Conservation (phyloP, 257 asterid species). For the Ehretia macrophylla region DNA sequence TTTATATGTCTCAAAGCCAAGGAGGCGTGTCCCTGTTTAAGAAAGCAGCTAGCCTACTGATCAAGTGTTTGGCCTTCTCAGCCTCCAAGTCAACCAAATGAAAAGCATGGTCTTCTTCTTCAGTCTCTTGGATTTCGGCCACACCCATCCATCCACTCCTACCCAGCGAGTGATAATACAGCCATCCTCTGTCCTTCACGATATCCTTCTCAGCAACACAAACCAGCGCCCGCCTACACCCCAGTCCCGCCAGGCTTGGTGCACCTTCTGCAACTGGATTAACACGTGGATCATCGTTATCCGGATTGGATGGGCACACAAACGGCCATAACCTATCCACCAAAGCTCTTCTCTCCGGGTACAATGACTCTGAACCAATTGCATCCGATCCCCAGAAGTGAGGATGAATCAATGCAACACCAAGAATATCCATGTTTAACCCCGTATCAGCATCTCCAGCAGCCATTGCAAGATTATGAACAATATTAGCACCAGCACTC, state of each 20-base stretch:
- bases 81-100: conserved; percentile 19
- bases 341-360: conserved; percentile 11
- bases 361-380: conserved; percentile 17
- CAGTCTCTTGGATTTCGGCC: conserved; percentile 34
- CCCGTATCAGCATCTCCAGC: conserved; percentile 26
- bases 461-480: conserved; percentile 34
- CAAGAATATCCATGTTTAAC: conserved; percentile 22
- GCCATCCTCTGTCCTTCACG: conserved; percentile 35
- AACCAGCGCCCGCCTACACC: conserved; percentile 27
- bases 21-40: conserved; percentile 27
- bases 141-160: conserved; percentile 39
- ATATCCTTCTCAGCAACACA: conserved; percentile 39
- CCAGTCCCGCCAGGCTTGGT: conserved; percentile 18
- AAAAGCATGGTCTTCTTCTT: conserved; percentile 35
- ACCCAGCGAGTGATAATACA: conserved; percentile 24
- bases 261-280: conserved; percentile 28
- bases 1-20: background rate
- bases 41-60: conserved; percentile 31
- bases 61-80: conserved; percentile 34
- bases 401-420: conserved; percentile 29
- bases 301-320: conserved; percentile 22
- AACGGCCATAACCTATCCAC: conserved; percentile 21
- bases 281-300: conserved; percentile 25
- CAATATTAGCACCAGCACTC: conserved; percentile 40
- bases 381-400: conserved; percentile 32